Conservation (phyloP, 2,329 filamentous ascomycete species). For the Phyllosticta ampelicida region DNA sequence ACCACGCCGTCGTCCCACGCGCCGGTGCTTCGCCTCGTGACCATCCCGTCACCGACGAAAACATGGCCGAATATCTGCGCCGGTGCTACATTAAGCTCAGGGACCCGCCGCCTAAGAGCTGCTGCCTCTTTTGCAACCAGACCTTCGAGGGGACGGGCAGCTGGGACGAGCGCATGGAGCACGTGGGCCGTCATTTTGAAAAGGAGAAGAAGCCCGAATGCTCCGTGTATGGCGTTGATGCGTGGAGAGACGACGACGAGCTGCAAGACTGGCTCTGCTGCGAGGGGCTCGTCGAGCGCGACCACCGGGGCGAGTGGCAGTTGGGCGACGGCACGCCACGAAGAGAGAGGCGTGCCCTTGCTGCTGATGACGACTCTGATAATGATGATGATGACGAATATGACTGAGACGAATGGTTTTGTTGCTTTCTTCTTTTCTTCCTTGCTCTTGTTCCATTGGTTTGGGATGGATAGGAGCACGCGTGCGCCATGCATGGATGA, state of each 20-base stretch:
- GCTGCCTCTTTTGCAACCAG: constrained; percentile 55
- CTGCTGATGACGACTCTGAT: neutral
- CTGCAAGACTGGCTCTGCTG: constrained; percentile 30
- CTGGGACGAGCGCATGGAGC: constrained; percentile 82
- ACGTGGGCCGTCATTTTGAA: constrained; percentile 73
- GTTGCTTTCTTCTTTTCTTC: neutral
- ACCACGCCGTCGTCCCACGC: constrained; percentile 28
- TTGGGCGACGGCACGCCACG: constrained; percentile 21
- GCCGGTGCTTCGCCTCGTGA: constrained; percentile 5
- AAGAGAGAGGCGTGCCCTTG: neutral
- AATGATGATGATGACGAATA: neutral
- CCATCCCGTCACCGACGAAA: constrained; percentile 34
- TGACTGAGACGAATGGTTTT: neutral
- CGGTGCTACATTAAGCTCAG: constrained; percentile 53
- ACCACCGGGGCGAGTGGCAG: constrained; percentile 20
- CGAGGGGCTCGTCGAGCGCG: constrained; percentile 27
- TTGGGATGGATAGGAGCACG: too few relatives aligned
- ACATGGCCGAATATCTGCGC: constrained; percentile 45
- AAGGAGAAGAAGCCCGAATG: constrained; percentile 30
- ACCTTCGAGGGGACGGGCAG: constrained; percentile 51
- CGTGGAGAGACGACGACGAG: constrained; percentile 20
- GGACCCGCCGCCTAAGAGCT: constrained; percentile 47
- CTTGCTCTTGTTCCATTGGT: neutral
- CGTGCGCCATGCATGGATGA: too few relatives aligned
- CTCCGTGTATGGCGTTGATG: constrained; percentile 5